Evolutionary conservation across 495 filamentous ascomycete genomes (phyloP).

Genomic region (Xylaria nigripes): DNA sequence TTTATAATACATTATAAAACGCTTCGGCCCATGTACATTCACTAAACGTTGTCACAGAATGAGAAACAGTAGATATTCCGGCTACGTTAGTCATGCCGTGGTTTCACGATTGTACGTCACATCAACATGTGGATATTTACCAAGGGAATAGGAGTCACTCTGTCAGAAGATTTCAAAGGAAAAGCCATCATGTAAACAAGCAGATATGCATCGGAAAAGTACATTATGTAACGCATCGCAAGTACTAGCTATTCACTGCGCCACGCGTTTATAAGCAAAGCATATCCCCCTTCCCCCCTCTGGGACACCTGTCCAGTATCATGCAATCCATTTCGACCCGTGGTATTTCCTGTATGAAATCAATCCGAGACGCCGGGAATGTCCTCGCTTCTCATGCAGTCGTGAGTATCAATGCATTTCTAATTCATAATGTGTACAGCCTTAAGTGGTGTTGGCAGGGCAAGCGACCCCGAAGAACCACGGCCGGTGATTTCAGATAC

Average conservation of each 20-base stretch:
- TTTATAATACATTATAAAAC: too few species aligned
- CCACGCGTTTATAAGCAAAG: neutral
- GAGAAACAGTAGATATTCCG: too few species aligned
- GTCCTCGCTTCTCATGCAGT: neutral
- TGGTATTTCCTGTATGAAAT: conserved; percentile 4
- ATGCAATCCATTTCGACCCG: conserved; percentile 1
- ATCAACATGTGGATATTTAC: neutral
- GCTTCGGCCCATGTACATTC: too few species aligned
- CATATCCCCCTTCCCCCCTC: neutral
- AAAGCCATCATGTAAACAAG: neutral
- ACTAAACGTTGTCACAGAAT: too few species aligned
- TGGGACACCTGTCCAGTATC: neutral
- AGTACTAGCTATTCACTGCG: neutral
- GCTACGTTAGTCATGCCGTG: too few species aligned
- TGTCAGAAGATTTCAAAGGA: neutral
- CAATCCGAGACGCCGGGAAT: conserved; percentile 7
- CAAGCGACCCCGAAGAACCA: neutral
- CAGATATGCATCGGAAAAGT: neutral
- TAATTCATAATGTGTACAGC: conserved; percentile 9
- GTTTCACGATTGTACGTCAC: neutral
- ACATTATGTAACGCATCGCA: neutral
- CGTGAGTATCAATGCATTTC: conserved; percentile 7
- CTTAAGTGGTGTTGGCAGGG: neutral
- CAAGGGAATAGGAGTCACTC: neutral
- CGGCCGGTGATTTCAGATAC: neutral